Evolutionary conservation across 2,329 filamentous ascomycete genomes (phyloP).

Genomic region (Venturia oleaginea): DNA sequence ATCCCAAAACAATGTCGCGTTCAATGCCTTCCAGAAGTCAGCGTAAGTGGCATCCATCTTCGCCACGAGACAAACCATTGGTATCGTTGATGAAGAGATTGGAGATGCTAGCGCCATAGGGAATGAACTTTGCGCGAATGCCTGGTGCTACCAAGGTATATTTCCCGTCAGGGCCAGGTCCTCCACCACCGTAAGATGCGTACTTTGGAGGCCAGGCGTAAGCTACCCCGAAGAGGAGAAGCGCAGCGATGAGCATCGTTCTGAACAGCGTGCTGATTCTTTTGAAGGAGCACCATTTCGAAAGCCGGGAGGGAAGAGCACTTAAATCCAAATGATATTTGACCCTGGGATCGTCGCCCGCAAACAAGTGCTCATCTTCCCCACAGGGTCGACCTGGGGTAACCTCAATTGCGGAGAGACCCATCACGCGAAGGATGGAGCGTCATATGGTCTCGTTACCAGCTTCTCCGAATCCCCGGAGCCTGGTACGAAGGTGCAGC

Average conservation of each 20-base stretch:
- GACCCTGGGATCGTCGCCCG: background rate
- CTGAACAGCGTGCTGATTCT: background rate
- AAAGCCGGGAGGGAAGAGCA: background rate
- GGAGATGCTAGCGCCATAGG: slow-evolving; percentile 65
- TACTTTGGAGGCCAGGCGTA: background rate
- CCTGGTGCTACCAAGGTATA: slow-evolving; percentile 62
- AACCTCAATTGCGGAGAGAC: slow-evolving; percentile 6
- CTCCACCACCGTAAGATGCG: background rate
- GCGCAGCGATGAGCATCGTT: background rate
- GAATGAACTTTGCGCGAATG: slow-evolving; percentile 60
- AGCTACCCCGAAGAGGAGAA: background rate
- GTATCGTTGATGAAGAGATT: slow-evolving; percentile 63
- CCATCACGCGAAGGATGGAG: background rate
- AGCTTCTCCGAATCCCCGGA: background rate
- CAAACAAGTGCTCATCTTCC: background rate
- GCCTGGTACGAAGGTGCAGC: background rate
- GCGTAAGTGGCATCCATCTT: background rate
- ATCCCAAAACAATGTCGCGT: slow-evolving; percentile 64
- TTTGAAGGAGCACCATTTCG: background rate
- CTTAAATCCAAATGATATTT: slow-evolving; percentile 1
- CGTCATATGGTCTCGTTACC: background rate
- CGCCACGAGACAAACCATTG: slow-evolving; percentile 38
- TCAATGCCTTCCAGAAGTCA: slow-evolving; percentile 31
- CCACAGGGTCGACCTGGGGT: slow-evolving; percentile 5
- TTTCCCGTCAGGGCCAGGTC: slow-evolving; percentile 42